Percentiles rank a stretch among this genome's conserved stretches.
These are phyloP conservation scores for Theobroma grandiflorum DNA, from an alignment of 441 rosid genomes.

Conservation along the genomic window DNA sequence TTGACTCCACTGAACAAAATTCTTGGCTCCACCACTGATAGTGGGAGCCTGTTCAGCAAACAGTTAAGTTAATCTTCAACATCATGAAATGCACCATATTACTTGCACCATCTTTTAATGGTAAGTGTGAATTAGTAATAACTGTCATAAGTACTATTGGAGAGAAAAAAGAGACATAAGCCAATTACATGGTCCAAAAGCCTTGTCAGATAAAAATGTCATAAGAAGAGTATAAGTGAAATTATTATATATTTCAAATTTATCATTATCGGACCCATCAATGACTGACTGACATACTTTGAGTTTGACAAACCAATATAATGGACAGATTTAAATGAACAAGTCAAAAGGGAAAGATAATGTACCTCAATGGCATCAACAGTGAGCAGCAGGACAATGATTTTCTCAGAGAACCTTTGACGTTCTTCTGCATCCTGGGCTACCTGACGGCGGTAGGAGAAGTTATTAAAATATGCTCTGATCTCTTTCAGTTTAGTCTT, in stretches of 20 bases:
- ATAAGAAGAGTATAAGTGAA: neutral
- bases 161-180: too few species aligned
- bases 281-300: neutral
- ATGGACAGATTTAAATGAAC: neutral
- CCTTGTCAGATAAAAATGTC: too few species aligned
- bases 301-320: neutral
- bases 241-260: neutral
- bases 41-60: too few species aligned
- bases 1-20: too few species aligned
- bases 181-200: too few species aligned
- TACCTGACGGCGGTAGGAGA: conserved; percentile 75
- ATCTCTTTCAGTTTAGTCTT: conserved; percentile 91
- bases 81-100: neutral
- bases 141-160: too few species aligned
- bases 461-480: conserved; percentile 75
- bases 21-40: too few species aligned
- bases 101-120: neutral
- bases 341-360: neutral
- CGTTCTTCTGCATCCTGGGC: conserved; percentile 82
- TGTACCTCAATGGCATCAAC: conserved; percentile 96
- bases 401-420: conserved; percentile 78
- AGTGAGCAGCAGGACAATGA: conserved; percentile 90
- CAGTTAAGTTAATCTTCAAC: neutral
- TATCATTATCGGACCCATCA: neutral
- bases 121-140: neutral